Conservation (phyloP, 2,329 filamentous ascomycete species). For the Passalora sequoiae region DNA sequence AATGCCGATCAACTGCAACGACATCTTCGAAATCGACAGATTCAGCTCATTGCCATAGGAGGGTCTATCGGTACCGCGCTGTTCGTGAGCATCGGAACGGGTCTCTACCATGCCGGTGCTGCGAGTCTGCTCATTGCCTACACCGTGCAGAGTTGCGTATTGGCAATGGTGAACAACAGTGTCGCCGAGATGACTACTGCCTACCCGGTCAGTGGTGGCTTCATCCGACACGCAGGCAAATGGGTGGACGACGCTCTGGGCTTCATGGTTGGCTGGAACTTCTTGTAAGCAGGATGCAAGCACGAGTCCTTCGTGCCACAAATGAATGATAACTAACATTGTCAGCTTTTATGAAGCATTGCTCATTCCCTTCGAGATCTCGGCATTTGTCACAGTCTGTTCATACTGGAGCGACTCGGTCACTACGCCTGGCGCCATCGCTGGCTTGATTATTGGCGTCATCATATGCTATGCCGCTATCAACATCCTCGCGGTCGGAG, state of each 20-base stretch:
- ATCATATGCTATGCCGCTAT: slow-evolving; percentile 42
- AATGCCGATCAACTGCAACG: slow-evolving; percentile 31
- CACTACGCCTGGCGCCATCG: slow-evolving; percentile 36
- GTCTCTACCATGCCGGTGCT: slow-evolving; percentile 44
- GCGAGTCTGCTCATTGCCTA: slow-evolving; percentile 21
- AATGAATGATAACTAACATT: slow-evolving; percentile 2
- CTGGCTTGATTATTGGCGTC: slow-evolving; percentile 36
- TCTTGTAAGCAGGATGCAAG: slow-evolving; percentile 33
- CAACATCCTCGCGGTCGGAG: slow-evolving; percentile 44
- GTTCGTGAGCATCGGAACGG: slow-evolving; percentile 50
- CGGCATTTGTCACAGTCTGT: slow-evolving; percentile 39
- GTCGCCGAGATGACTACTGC: slow-evolving; percentile 55
- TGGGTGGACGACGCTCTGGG: slow-evolving; percentile 63
- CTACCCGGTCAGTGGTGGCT: slow-evolving; percentile 35
- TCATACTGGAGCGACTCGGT: slow-evolving; percentile 39
- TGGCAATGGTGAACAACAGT: slow-evolving; percentile 59
- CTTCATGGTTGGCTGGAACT: slow-evolving; percentile 47
- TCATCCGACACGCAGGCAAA: slow-evolving; percentile 59
- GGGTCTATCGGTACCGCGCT: slow-evolving; percentile 24
- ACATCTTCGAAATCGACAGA: slow-evolving; percentile 32
- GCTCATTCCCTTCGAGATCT: slow-evolving; percentile 50
- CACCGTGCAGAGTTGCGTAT: slow-evolving; percentile 42
- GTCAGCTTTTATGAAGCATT: slow-evolving; percentile 45
- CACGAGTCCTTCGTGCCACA: background rate
- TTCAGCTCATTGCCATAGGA: slow-evolving; percentile 32